These are phyloP conservation scores for Phytophthora agathidicida DNA, from an alignment of 352 stramenopile genomes.

Conservation along the genomic window DNA sequence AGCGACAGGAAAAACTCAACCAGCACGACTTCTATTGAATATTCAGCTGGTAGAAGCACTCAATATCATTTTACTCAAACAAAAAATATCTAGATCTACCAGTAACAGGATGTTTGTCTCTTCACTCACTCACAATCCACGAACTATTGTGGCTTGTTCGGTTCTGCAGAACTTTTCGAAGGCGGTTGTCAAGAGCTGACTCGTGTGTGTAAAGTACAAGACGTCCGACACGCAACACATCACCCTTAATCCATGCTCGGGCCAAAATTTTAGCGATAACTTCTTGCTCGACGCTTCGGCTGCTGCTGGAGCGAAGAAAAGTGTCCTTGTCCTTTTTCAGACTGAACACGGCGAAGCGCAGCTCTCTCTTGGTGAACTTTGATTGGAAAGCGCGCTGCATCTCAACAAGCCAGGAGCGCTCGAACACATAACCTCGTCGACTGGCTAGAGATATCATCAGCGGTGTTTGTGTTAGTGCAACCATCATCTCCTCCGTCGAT, in stretches of 20 bases:
- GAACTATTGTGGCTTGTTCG: slow-evolving; percentile 11
- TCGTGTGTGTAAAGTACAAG: slow-evolving; percentile 41
- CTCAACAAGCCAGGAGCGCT: slow-evolving; percentile 34
- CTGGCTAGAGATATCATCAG: slow-evolving; percentile 41
- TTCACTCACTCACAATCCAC: slow-evolving; percentile 29
- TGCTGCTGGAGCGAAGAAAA: slow-evolving; percentile 11
- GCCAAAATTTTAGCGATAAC: slow-evolving; percentile 29
- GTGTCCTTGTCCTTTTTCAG: slow-evolving; percentile 42
- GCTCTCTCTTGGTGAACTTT: slow-evolving; percentile 12
- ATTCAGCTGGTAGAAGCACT: slow-evolving; percentile 6
- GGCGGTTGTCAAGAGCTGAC: slow-evolving; percentile 18
- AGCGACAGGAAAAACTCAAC: slow-evolving; percentile 55
- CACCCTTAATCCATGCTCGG: slow-evolving; percentile 34
- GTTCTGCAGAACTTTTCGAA: slow-evolving; percentile 13
- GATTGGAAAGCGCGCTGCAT: slow-evolving; percentile 27
- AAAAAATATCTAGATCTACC: too few relatives aligned
- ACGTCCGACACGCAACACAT: slow-evolving; percentile 43
- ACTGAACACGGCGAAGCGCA: slow-evolving; percentile 46
- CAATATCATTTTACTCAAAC: slow-evolving; percentile 3
- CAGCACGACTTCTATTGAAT: slow-evolving; percentile 78
- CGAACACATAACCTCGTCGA: slow-evolving; percentile 49
- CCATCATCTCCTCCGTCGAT: neutral
- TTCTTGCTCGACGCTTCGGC: slow-evolving; percentile 33
- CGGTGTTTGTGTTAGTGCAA: neutral
- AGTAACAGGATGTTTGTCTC: slow-evolving; percentile 9